Conservation (phyloP, 2,329 filamentous ascomycete genomes). For the Pyrenophora tritici-repentis region DNA sequence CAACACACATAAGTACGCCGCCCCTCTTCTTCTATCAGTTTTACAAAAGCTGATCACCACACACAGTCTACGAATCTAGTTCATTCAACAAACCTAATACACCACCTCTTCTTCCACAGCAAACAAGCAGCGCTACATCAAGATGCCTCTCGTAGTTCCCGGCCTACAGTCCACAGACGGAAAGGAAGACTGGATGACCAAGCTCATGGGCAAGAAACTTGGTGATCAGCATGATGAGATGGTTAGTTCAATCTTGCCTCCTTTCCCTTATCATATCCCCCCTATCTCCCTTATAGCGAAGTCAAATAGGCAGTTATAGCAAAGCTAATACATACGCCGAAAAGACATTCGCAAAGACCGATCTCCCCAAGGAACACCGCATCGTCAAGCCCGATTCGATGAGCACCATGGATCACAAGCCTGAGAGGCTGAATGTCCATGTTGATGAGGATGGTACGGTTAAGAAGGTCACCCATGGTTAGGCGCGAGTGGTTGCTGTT, state of each 20-base stretch:
- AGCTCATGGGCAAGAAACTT: slow-evolving; percentile 59
- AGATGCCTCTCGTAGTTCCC: slow-evolving; percentile 59
- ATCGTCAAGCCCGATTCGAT: slow-evolving; percentile 54
- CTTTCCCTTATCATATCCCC: neutral
- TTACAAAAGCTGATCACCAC: neutral
- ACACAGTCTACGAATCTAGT: too few relatives aligned
- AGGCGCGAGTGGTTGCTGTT: neutral
- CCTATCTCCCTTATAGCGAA: too few relatives aligned
- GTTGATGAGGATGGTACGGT: slow-evolving; percentile 56
- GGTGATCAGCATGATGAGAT: slow-evolving; percentile 53
- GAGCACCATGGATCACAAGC: slow-evolving; percentile 55
- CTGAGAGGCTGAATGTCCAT: slow-evolving; percentile 56
- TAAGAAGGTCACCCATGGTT: slow-evolving; percentile 55
- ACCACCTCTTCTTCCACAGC: too few relatives aligned
- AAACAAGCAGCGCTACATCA: slow-evolving; percentile 4
- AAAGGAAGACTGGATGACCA: slow-evolving; percentile 51
- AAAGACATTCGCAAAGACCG: slow-evolving; percentile 55
- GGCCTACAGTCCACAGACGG: slow-evolving; percentile 49
- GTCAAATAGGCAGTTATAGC: too few relatives aligned
- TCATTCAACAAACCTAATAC: too few relatives aligned
- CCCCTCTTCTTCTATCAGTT: neutral
- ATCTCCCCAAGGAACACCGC: slow-evolving; percentile 55
- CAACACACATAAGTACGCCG: slow-evolving; percentile 17
- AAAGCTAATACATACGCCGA: slow-evolving; percentile 17
- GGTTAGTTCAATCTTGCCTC: slow-evolving; percentile 36